Base-by-base conservation (phyloP, 164 flowering plant species). In the Stephania yunnanensis region DNA sequence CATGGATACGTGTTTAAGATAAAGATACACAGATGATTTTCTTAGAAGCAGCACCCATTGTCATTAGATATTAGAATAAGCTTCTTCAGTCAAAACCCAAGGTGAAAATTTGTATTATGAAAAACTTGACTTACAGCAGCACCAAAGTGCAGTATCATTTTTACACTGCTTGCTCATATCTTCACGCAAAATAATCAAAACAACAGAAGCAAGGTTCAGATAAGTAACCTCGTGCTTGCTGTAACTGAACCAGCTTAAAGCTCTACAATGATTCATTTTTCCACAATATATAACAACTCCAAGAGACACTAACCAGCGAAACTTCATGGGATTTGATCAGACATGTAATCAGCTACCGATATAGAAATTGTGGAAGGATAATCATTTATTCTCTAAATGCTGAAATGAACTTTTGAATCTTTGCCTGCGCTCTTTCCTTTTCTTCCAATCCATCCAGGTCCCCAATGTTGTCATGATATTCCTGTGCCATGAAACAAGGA, bases 371-470 rank as follows among this genome's bases (percentile, higher is more conserved):
- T 19, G 65, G 3, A 58, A 4, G n/a, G 65, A 58, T 3, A 61
- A 61, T 20, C 25, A 61, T 61, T 61, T 61, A 61, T 61, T 8
- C 9, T 87, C 81, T 86, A 77, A 95, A 84, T 4, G 97, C 89
- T 3, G 88, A 82, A 53, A 93, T 88, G 82, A 93, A 93, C 78
- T 77, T 93, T 72, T 87, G 86, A 48, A 93, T 91, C 83, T 83
- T 93, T 25, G 88, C 75, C 76, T 89, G 98, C 11, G 88, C 89
- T 19, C 92, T 81, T 81, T 95, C 98, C 81, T 88, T 95, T 80
- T 93, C 99, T 71, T 95, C 99, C 65, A 93, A 90, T 65, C 99
- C 99, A 76, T 95, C 99, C 58, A 91, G 73, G 79, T 95, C 98
- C 3, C 99, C 99, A 74, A 95, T 92, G 78, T 93, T 92, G 82